Conservation (phyloP, 768 basidiomycete species). For the Amanita muscaria region DNA sequence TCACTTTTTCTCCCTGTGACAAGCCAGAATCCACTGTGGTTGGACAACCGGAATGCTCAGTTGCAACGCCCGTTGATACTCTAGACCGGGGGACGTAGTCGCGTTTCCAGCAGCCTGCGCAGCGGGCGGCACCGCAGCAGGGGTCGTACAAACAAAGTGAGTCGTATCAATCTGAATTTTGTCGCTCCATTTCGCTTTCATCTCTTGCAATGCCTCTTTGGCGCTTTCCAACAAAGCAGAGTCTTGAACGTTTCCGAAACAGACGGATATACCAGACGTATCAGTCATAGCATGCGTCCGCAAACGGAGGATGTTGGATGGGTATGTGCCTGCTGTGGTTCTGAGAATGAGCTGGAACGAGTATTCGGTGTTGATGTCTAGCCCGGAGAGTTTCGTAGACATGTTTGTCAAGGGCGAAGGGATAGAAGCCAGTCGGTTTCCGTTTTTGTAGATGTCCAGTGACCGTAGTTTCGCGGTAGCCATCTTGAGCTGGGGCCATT, state of each 20-base stretch:
- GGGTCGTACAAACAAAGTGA: constrained; percentile 94
- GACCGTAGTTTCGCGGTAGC: constrained; percentile 83
- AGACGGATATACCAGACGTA: constrained; percentile 90
- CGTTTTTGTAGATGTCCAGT: constrained; percentile 89
- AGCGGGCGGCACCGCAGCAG: constrained; percentile 56
- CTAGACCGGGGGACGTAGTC: constrained; percentile 60
- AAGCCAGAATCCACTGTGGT: constrained; percentile 91
- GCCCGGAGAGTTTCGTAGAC: constrained; percentile 78
- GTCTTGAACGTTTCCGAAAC: constrained; percentile 89
- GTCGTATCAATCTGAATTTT: constrained; percentile 97
- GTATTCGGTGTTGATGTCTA: constrained; percentile 79
- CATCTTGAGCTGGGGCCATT: constrained; percentile 84
- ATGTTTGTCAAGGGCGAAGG: constrained; percentile 77
- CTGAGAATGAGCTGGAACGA: constrained; percentile 90
- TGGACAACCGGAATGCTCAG: constrained; percentile 92
- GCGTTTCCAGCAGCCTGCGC: constrained; percentile 46
- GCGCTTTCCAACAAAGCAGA: constrained; percentile 66
- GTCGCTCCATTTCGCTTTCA: constrained; percentile 87
- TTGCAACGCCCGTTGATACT: constrained; percentile 93
- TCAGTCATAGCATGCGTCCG: constrained; percentile 93
- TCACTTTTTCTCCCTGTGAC: constrained; percentile 76
- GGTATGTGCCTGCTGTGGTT: constrained; percentile 86
- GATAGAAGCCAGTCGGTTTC: constrained; percentile 79
- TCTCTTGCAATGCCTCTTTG: constrained; percentile 70
- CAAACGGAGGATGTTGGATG: constrained; percentile 74